phyloP scores from a whole-genome alignment of 2,329 filamentous ascomycete species.

The Penicillium janthinellum region DNA sequence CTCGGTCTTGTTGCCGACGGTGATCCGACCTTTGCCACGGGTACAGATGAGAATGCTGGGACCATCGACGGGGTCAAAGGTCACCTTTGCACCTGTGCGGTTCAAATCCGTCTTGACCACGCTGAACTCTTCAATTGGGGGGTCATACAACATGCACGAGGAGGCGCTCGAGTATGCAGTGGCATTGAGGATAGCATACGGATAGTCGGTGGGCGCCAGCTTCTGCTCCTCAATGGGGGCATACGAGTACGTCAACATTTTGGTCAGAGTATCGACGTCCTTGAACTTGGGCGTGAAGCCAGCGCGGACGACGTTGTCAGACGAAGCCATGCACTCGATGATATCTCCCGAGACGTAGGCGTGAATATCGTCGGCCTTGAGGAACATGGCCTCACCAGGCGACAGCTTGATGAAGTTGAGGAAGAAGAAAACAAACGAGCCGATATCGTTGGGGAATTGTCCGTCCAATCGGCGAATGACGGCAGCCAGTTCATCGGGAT shows the following conservation, averaged over 20 bases:
- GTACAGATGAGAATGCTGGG: slow-evolving; percentile 95
- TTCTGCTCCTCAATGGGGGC: slow-evolving; percentile 94
- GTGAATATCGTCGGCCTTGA: slow-evolving; percentile 96
- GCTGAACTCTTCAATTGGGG: slow-evolving; percentile 93
- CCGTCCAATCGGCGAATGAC: slow-evolving; percentile 75
- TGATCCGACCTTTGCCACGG: slow-evolving; percentile 76
- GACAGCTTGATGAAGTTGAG: slow-evolving; percentile 89
- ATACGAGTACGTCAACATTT: slow-evolving; percentile 93
- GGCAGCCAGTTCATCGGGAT: slow-evolving; percentile 67
- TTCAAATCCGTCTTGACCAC: slow-evolving; percentile 81
- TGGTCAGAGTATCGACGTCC: slow-evolving; percentile 83
- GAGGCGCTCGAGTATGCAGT: slow-evolving; percentile 77
- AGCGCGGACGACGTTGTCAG: slow-evolving; percentile 97
- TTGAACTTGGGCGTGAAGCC: slow-evolving; percentile 99
- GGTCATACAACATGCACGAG: slow-evolving; percentile 77
- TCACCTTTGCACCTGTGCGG: slow-evolving; percentile 72
- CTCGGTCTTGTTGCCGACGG: slow-evolving; percentile 78
- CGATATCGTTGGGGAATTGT: slow-evolving; percentile 87
- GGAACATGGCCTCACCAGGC: slow-evolving; percentile 91
- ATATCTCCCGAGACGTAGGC: slow-evolving; percentile 80
- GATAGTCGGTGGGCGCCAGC: slow-evolving; percentile 82
- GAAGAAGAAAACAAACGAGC: slow-evolving; percentile 94
- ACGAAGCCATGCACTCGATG: slow-evolving; percentile 98
- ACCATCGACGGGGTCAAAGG: slow-evolving; percentile 82
- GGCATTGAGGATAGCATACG: slow-evolving; percentile 81